Evolutionary conservation across 768 basidiomycete species (phyloP), one percentile per base, ranked within the genome.

Genomic region (Leucosporidium yakuticum): DNA sequence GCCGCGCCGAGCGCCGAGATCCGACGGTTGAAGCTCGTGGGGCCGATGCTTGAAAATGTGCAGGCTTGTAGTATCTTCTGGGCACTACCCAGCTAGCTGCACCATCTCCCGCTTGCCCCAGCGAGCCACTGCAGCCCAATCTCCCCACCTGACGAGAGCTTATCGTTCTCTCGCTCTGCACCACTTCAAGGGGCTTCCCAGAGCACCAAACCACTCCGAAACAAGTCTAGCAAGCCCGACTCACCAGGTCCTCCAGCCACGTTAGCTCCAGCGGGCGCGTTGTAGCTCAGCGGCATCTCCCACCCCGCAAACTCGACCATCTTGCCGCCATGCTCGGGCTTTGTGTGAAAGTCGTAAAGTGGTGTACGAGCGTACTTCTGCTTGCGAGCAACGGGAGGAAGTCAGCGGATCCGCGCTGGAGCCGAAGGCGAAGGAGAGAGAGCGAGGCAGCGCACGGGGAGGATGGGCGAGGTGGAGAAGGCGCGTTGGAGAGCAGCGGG

Each of bases 281-380:
- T 90, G 75, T 97, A 99, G 4, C 84, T 78, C 54, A 99, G 82
- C 0, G 95, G 96, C 95, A 99, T 99, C 6, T 86, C 84, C 79
- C 87, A 98, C 9, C 95, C 95, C 4, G 91, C 96, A 79, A 97
- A 99, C 0, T 91, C 88, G 0, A 96, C 92, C 91, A 98, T 93
- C 79, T 94, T 94, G 2, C 88, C 95, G 23, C 83, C 87, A 44
- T 73, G 62, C 78, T 89, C 82, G 69, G 86, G 65, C 29, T 70
- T 77, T 56, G 90, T 77, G 77, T 99, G 94, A 77, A 93, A 94
- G 76, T 93, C 90, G 74, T 94, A 91, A 6, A 98, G 82, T 6
- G 76, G 73, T 19, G 76, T 76, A 58, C 57, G 57, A n/a, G 27
- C 32, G 57, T 54, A 29, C 53, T 54, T 54, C 53, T 54, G 53